Evolutionary conservation across 805 yeast genomes (phyloP).

Genomic region (Allodekkera sacchari): DNA sequence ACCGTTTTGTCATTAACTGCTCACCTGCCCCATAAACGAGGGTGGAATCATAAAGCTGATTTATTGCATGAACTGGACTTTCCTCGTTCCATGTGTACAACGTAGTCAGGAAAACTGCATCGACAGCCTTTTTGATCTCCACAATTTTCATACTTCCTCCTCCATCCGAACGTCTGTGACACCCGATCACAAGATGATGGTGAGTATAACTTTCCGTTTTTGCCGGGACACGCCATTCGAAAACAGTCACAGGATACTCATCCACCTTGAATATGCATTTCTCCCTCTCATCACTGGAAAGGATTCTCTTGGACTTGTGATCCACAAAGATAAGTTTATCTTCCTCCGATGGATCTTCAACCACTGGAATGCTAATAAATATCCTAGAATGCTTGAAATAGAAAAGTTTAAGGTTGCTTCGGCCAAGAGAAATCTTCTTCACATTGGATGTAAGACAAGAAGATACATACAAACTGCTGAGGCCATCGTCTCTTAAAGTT

Average conservation of each 20-base stretch:
- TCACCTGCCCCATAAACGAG: conserved; percentile 16
- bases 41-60: conserved; percentile 16
- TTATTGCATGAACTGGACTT: conserved; percentile 15
- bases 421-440: conserved; percentile 17
- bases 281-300: conserved; percentile 3
- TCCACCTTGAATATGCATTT: conserved; percentile 8
- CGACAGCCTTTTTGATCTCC: conserved; percentile 15
- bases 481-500: conserved; percentile 27
- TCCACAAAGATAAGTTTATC: conserved; percentile 17
- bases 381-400: conserved; percentile 17
- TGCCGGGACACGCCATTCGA: conserved; percentile 27
- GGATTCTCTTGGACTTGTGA: conserved; percentile 11
- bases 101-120: conserved; percentile 8
- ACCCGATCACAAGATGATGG: conserved; percentile 27
- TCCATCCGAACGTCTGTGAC: conserved; percentile 10
- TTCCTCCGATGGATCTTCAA: conserved; percentile 1
- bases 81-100: conserved; percentile 14
- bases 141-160: conserved; percentile 22
- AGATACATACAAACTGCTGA: conserved; percentile 17
- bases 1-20: conserved; percentile 9
- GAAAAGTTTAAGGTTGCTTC: conserved; percentile 19
- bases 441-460: conserved; percentile 10
- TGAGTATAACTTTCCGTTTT: conserved; percentile 12
- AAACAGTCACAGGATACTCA: conserved; percentile 23
- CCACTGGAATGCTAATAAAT: conserved; percentile 13